Evolutionary conservation across 2,329 filamentous ascomycete species (phyloP), one percentile per base, ranked within the genome.

Genomic region (Diplodia seriata): DNA sequence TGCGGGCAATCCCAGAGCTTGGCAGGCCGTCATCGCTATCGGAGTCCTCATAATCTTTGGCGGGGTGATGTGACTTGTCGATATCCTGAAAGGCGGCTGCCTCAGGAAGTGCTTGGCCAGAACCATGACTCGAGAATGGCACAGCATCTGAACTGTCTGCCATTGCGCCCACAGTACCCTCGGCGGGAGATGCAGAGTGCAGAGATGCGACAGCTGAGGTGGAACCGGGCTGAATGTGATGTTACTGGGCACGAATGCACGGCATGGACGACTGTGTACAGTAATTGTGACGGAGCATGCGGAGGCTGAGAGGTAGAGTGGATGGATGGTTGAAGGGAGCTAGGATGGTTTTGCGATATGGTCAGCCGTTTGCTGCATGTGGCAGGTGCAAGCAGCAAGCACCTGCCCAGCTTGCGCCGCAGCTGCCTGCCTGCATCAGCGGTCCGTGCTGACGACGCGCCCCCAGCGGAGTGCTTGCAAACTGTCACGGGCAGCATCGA

Each of bases 1-100:
- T 77, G n/a, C 64, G 67, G 0, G 76, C 71, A 2, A 67, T 71
- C 55, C 76, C 74, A 4, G 69, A 61, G 18, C 65, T 71, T n/a
- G 56, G 33, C 1, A 53, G 7, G n/a, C 70, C 26, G 26, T 68
- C 54, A 11, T 76, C 75, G 31, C 63, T 68, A 23, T 78, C 76
- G n/a, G 66, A 64, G 9, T 70, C 55, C 43, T 77, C 74, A 1
- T 70, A 70, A 18, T 75, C 20, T 61, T 26, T 15, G 2, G 9
- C 23, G 8, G 23, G 26, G 31, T 33, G n/a, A 12, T 59, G 18
- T 36, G 31, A 26, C 26, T 65, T n/a, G 33, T 31, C 23, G 15
- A 7, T 6, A 51, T 31, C 12, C 29, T 11, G 43, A 2, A 15
- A 6, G 14, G 6, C 31, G 0, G 29, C 6, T 23, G 59, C 3